phyloP scores from a whole-genome alignment of 768 basidiomycete genomes.

The Boletus reticuloceps region DNA sequence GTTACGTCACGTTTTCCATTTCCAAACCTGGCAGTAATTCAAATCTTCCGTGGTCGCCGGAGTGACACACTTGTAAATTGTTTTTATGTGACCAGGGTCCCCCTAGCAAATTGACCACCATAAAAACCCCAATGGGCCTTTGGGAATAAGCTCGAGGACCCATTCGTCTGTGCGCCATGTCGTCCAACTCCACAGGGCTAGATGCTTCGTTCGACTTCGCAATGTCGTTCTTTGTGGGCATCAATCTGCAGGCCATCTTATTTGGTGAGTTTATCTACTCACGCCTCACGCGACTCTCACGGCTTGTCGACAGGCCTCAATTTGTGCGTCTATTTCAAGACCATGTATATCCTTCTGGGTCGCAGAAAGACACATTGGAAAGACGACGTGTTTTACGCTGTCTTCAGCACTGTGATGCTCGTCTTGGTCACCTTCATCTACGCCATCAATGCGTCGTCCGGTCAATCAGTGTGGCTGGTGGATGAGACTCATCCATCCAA shows the following conservation, averaged over 20 bases:
- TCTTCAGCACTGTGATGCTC: slow-evolving; percentile 10
- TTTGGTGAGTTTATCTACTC: neutral
- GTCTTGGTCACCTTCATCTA: neutral
- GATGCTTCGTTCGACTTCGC: neutral
- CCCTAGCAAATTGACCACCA: no score
- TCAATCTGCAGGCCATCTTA: neutral
- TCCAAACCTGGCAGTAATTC: no score
- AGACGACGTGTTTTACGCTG: slow-evolving; percentile 11
- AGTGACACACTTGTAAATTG: no score
- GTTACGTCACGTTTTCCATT: no score
- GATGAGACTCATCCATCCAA: slow-evolving; percentile 21
- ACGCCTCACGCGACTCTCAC: neutral
- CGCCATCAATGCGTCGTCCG: neutral
- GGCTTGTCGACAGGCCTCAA: slow-evolving; percentile 5
- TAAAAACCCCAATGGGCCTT: no score
- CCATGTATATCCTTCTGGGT: slow-evolving; percentile 7
- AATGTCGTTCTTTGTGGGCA: neutral
- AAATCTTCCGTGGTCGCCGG: no score
- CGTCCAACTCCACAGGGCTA: no score
- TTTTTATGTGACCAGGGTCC: no score
- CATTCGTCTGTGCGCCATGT: no score
- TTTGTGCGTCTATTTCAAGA: slow-evolving; percentile 17
- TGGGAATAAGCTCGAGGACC: no score
- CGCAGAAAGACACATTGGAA: neutral
- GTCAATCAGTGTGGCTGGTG: slow-evolving; percentile 30